Evolutionary conservation across 257 asterid species (phyloP).

Genomic region (Nemophila menziesii): DNA sequence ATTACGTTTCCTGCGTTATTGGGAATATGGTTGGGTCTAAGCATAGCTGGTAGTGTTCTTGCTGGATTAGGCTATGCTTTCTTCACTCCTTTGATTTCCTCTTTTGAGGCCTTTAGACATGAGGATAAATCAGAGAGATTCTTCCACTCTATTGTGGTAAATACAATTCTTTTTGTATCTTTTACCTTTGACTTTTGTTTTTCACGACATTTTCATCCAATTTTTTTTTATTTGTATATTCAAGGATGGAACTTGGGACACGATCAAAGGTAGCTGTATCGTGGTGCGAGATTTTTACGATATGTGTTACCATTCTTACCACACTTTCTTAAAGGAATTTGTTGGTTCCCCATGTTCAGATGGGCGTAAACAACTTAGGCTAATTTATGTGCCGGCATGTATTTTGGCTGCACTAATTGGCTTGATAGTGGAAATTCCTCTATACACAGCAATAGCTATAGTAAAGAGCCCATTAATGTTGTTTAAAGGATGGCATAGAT

Average conservation of each 20-base stretch:
- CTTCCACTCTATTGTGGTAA: conserved; percentile 69
- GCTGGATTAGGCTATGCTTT: conserved; percentile 87
- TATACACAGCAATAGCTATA: conserved; percentile 67
- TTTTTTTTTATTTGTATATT: not conserved
- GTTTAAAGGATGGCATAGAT: conserved; percentile 90
- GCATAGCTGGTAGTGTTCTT: conserved; percentile 67
- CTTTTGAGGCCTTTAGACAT: conserved; percentile 80
- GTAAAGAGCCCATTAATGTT: conserved; percentile 81
- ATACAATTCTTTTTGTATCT: not conserved
- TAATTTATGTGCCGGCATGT: conserved; percentile 80
- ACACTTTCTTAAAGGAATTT: conserved; percentile 51
- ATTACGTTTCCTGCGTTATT: conserved; percentile 68
- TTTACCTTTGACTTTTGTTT: not conserved
- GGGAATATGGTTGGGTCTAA: conserved; percentile 75
- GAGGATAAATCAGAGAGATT: conserved; percentile 46
- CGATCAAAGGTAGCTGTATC: conserved; percentile 75
- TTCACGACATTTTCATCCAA: not conserved
- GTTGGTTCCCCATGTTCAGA: conserved; percentile 40
- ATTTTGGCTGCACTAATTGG: conserved; percentile 62
- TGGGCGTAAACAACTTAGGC: conserved; percentile 59
- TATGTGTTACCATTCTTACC: conserved; percentile 69
- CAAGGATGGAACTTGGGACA: conserved; percentile 91
- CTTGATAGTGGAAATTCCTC: conserved; percentile 75
- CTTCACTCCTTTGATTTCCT: conserved; percentile 83
- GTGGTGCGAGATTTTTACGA: conserved; percentile 85